Conservation (phyloP, 345 rosid species). For the Gossypium rotundifolium region DNA sequence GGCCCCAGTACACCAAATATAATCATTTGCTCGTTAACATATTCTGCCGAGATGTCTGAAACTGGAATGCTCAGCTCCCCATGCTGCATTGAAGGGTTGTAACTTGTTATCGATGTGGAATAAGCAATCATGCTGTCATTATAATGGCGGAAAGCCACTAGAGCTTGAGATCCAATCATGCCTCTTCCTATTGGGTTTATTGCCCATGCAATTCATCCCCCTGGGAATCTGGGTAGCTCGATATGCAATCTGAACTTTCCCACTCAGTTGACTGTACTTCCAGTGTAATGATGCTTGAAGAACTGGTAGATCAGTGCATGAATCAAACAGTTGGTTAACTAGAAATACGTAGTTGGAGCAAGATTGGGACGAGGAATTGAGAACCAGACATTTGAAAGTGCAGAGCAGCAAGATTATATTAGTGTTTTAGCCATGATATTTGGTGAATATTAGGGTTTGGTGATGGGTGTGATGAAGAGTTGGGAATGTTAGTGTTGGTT, state of each 20-base stretch:
- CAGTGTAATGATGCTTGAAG: slow-evolving; percentile 38
- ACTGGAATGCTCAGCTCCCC: slow-evolving; percentile 31
- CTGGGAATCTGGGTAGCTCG: slow-evolving; percentile 23
- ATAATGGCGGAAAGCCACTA: slow-evolving; percentile 34
- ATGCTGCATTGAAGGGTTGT: slow-evolving; percentile 28
- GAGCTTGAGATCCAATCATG: slow-evolving; percentile 53
- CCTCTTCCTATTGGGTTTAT: slow-evolving; percentile 31
- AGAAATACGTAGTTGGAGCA: slow-evolving; percentile 29
- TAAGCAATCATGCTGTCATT: slow-evolving; percentile 30
- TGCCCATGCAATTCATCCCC: slow-evolving; percentile 52
- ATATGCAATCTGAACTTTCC: slow-evolving; percentile 33
- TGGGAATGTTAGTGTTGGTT: not conserved
- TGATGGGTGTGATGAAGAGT: not conserved
- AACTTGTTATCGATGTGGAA: slow-evolving; percentile 23
- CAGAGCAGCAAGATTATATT: not conserved
- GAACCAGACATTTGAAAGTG: slow-evolving; percentile 8
- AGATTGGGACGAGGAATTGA: slow-evolving; percentile 25
- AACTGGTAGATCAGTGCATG: slow-evolving; percentile 31
- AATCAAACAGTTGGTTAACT: not conserved
- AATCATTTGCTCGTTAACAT: slow-evolving; percentile 24
- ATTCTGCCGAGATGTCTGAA: slow-evolving; percentile 26
- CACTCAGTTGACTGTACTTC: slow-evolving; percentile 23
- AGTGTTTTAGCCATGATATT: slow-evolving; percentile 4
- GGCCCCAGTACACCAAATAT: slow-evolving; percentile 42
- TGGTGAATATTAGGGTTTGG: not conserved